Conservation (phyloP, 495 filamentous ascomycete genomes). For the Daldinia childiae region DNA sequence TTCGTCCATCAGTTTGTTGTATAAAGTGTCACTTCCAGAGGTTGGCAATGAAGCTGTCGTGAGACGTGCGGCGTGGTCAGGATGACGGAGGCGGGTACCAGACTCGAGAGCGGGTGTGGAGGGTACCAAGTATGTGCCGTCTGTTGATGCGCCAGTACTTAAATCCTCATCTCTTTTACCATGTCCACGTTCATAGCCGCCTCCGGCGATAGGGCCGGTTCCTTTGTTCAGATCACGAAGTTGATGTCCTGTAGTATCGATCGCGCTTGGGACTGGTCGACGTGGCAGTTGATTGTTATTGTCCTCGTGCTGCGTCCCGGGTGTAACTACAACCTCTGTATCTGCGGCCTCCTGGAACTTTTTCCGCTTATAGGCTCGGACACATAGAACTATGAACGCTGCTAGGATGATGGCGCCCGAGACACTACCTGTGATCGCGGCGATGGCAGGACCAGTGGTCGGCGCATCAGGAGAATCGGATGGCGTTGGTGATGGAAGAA, state of each 20-base stretch:
- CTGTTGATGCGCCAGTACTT: conserved; percentile 1
- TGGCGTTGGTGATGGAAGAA: not conserved
- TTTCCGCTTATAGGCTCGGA: conserved; percentile 33
- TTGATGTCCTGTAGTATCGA: conserved; percentile 11
- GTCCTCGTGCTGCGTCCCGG: conserved; percentile 3
- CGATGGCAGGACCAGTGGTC: conserved; percentile 20
- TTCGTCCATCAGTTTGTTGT: conserved; percentile 32
- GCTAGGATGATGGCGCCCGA: conserved; percentile 31
- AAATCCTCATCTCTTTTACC: not conserved
- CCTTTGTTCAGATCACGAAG: not conserved
- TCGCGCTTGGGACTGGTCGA: conserved; percentile 22
- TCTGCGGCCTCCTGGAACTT: conserved; percentile 17
- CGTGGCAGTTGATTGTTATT: conserved; percentile 2
- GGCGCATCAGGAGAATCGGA: not conserved
- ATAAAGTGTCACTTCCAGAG: conserved; percentile 22
- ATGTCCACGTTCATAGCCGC: not conserved
- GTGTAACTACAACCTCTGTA: not conserved
- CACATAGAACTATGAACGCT: conserved; percentile 29
- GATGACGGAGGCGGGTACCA: not conserved
- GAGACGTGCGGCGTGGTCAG: conserved; percentile 18
- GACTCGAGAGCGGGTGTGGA: conserved; percentile 38
- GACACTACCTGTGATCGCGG: conserved; percentile 30
- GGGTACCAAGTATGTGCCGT: conserved; percentile 19
- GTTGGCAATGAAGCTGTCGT: not conserved
- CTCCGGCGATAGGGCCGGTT: not conserved